Percentiles rank a stretch among this genome's conserved stretches.
phyloP scores from a whole-genome alignment of 306 rosid species.

The Corylus heterophylla region DNA sequence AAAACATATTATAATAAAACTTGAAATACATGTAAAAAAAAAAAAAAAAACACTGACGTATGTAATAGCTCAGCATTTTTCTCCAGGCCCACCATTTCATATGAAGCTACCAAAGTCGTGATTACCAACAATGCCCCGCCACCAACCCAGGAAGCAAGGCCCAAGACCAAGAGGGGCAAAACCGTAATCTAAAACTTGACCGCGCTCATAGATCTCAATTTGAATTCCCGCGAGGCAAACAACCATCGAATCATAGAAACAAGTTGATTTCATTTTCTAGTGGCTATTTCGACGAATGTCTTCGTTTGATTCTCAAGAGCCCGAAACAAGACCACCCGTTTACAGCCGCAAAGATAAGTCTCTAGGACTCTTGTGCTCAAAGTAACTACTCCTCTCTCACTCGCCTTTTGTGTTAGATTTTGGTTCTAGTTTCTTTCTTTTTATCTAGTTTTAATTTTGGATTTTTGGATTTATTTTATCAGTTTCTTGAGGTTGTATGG shows the following conservation, averaged over 20 bases:
- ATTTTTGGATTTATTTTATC: not conserved
- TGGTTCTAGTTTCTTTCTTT: not conserved
- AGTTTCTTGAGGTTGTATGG: conserved; percentile 45
- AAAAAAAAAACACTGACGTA: too few relatives aligned
- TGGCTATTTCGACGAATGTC: conserved; percentile 18
- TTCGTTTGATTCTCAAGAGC: conserved; percentile 17
- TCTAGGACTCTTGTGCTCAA: conserved; percentile 39
- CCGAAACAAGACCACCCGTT: conserved; percentile 22
- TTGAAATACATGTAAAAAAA: too few relatives aligned
- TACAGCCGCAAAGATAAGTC: conserved; percentile 51
- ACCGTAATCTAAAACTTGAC: not conserved
- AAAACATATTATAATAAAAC: too few relatives aligned
- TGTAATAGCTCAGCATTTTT: too few relatives aligned
- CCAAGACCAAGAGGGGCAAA: not conserved
- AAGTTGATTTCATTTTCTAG: not conserved
- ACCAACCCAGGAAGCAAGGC: not conserved
- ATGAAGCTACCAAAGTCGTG: too few relatives aligned
- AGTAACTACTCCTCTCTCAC: conserved; percentile 15
- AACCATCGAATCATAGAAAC: not conserved
- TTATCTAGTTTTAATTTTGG: not conserved
- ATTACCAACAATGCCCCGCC: not conserved
- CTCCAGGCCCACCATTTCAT: too few relatives aligned
- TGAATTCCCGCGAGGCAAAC: conserved; percentile 33
- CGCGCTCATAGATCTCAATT: conserved; percentile 28
- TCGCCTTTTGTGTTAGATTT: not conserved